These are phyloP conservation scores for Fusarium lyarnte DNA, from an alignment of 2,329 filamentous ascomycete genomes.

Conservation along the genomic window DNA sequence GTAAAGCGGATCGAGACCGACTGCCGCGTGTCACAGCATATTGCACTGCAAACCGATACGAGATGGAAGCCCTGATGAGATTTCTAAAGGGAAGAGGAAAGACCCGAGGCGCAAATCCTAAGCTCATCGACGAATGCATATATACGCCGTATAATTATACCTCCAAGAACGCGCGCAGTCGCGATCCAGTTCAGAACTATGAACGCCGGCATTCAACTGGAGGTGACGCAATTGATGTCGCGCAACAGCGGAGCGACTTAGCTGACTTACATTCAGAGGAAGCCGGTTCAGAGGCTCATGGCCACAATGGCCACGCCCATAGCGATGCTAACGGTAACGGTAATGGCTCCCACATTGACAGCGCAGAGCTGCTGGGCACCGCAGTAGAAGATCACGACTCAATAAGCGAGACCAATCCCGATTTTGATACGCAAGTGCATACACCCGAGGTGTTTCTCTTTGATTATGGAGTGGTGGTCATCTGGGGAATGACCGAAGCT, in stretches of 20 bases:
- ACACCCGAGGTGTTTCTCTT: conserved; percentile 96
- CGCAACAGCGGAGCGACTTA: conserved; percentile 65
- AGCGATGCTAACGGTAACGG: conserved; percentile 40
- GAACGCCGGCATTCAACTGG: conserved; percentile 82
- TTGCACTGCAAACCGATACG: conserved; percentile 91
- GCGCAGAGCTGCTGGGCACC: conserved; percentile 50
- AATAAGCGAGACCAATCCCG: conserved; percentile 62
- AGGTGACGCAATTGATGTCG: conserved; percentile 61
- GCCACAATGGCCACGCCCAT: conserved; percentile 38
- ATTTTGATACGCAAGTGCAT: conserved; percentile 89
- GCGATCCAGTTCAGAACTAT: conserved; percentile 56
- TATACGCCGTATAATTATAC: conserved; percentile 91
- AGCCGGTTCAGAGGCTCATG: conserved; percentile 42
- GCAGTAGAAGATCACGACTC: conserved; percentile 49
- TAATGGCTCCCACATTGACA: conserved; percentile 40
- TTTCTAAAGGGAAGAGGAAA: conserved; percentile 88
- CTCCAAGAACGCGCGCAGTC: conserved; percentile 52
- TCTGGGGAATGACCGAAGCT: conserved; percentile 95
- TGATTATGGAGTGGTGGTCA: conserved; percentile 96
- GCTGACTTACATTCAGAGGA: conserved; percentile 65
- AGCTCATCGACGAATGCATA: conserved; percentile 96
- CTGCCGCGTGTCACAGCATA: conserved; percentile 95
- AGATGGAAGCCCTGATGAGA: conserved; percentile 87
- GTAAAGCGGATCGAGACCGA: conserved; percentile 89
- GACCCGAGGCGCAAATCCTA: conserved; percentile 82